phyloP scores from a whole-genome alignment of 352 stramenopile genomes.

The Hyaloperonospora arabidopsidis region DNA sequence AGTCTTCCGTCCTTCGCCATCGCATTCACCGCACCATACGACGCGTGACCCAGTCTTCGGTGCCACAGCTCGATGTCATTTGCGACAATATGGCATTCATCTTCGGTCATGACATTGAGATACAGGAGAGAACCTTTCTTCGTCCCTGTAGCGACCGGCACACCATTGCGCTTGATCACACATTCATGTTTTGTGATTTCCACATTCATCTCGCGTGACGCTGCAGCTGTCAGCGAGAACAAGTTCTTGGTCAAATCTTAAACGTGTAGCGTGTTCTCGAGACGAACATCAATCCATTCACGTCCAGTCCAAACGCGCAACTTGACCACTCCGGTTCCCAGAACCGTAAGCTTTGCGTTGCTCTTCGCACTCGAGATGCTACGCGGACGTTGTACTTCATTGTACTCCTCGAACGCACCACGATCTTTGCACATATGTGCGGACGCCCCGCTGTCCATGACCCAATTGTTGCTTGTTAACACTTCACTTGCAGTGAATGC shows the following conservation, averaged over 20 bases:
- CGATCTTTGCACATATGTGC: constrained; percentile 1
- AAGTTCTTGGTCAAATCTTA: constrained; percentile 1
- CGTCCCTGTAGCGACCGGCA: neutral
- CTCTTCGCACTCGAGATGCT: neutral
- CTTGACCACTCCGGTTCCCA: neutral
- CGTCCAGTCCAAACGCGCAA: neutral
- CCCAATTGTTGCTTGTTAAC: neutral
- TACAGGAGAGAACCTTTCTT: neutral
- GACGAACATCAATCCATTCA: neutral
- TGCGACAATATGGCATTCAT: neutral
- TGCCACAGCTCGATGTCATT: neutral
- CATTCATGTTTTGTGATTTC: neutral
- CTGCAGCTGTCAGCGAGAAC: neutral
- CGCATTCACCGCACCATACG: neutral
- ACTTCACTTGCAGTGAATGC: too few species aligned
- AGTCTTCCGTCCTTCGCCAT: neutral
- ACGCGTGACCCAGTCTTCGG: neutral
- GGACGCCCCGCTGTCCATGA: neutral
- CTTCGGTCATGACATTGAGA: neutral
- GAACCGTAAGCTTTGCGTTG: neutral
- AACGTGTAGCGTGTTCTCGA: constrained; percentile 1
- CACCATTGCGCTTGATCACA: neutral
- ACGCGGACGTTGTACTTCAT: neutral
- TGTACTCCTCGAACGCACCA: neutral
- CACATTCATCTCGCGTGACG: neutral